Evolutionary conservation across 2,329 filamentous ascomycete genomes (phyloP).

Genomic region (Trichoderma atroviride): DNA sequence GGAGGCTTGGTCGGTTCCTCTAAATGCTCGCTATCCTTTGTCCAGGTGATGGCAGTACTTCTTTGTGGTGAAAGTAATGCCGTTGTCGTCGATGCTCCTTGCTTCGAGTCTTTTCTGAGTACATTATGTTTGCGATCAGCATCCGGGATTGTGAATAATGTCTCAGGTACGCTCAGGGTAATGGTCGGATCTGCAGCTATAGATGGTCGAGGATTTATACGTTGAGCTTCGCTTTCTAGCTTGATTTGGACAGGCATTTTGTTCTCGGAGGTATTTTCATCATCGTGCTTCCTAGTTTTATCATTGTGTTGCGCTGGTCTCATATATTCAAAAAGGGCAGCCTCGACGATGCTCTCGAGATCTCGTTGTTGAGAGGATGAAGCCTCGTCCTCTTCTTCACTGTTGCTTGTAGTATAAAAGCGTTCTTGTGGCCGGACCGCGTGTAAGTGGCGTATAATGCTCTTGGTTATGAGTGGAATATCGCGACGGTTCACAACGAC

Average conservation of each 20-base stretch:
- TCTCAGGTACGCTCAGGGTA: slow-evolving; percentile 40
- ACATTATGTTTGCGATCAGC: slow-evolving; percentile 31
- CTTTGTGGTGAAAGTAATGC: slow-evolving; percentile 38
- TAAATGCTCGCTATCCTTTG: slow-evolving; percentile 22
- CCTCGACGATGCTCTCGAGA: not conserved
- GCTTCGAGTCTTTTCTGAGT: slow-evolving; percentile 30
- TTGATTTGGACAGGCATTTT: slow-evolving; percentile 28
- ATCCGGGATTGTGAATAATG: slow-evolving; percentile 36
- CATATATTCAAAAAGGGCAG: not conserved
- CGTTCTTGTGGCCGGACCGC: not conserved
- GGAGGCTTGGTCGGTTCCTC: not conserved
- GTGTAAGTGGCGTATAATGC: not conserved
- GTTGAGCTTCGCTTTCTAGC: slow-evolving; percentile 30
- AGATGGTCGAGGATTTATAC: slow-evolving; percentile 34
- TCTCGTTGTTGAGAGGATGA: not conserved
- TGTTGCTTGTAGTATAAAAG: not conserved
- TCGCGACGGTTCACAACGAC: slow-evolving; percentile 8
- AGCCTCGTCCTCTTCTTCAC: not conserved
- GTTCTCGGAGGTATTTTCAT: not conserved
- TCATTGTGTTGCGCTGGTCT: not conserved
- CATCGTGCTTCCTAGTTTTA: not conserved
- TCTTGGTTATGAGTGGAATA: slow-evolving; percentile 10
- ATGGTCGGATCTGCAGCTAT: slow-evolving; percentile 38
- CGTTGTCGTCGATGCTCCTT: slow-evolving; percentile 32
- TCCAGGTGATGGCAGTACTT: slow-evolving; percentile 39